Evolutionary conservation across 2,329 filamentous ascomycete genomes (phyloP), one percentile per base, ranked within the genome.

Genomic region (Curvularia sp.): DNA sequence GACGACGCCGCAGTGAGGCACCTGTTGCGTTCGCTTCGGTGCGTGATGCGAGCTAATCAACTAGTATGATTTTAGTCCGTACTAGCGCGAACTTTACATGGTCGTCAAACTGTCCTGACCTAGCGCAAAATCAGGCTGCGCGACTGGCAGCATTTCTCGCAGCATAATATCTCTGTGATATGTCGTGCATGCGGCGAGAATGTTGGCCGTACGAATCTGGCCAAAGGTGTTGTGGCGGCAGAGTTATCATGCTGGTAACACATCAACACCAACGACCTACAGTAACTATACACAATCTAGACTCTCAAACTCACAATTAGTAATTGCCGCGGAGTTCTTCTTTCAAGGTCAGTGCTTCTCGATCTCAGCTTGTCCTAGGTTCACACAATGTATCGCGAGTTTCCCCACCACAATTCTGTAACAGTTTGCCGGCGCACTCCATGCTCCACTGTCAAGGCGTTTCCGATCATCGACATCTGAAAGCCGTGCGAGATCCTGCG

Each of bases 61-160:
- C 42, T 58, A 58, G 56, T 39, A 28, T 3, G 1, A 15, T 47
- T 41, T 58, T 58, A 49, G 46, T 26, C 24, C 20, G 26, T 24
- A 55, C 18, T 41, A 49, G 56, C 46, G 26, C 41, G 33, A 58
- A 58, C 56, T 57, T 53, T 64, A 64, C 58, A 51, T 33, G 24
- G 41, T 64, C 61, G 55, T 68, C 62, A 64, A 65, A 62, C 64
- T 53, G 35, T 38, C n/a, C 41, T 28, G 26, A 31, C 48, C 22
- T 30, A 38, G 53, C 52, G 46, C 46, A 39, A 47, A 55, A 42
- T 42, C 39, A 43, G 24, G 41, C 44, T 46, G 43, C 44, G 22
- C 33, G 18, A 18, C 41, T 18, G 52, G 33, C 50, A 35, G 33
- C 35, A 38, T 38, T 15, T 6, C 35, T 38, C 6, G 35, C 35